Conservation (phyloP, 1,284 basidiomycete species). For the Rhodotorula glutinis region DNA sequence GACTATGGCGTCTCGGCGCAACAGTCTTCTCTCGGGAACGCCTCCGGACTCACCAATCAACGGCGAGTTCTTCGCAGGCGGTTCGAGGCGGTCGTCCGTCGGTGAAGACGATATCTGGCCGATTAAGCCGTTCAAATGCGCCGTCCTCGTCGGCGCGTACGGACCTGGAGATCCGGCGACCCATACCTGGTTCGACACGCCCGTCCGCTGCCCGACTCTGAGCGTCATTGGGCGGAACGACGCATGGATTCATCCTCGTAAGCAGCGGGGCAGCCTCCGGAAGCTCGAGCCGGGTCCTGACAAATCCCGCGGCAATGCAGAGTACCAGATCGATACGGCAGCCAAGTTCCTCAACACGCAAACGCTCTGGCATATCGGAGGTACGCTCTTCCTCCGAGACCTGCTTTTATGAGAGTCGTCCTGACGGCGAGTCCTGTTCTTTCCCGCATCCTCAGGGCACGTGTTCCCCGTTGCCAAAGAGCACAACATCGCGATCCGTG, state of each 20-base stretch:
- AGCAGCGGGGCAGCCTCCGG: too few relatives aligned
- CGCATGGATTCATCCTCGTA: neutral
- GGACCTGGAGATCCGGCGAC: neutral
- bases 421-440: neutral
- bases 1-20: too few relatives aligned
- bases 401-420: too few relatives aligned
- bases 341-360: neutral
- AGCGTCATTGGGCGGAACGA: slow-evolving; percentile 4
- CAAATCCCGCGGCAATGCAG: neutral
- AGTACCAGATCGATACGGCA: slow-evolving; percentile 1
- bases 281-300: too few relatives aligned
- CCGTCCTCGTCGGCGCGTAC: neutral
- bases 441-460: neutral
- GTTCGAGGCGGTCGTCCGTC: neutral
- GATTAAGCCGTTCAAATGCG: slow-evolving; percentile 7
- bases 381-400: neutral
- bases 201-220: neutral
- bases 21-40: neutral
- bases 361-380: slow-evolving; percentile 2
- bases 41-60: neutral
- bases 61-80: neutral
- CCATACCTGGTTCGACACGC: slow-evolving; percentile 1
- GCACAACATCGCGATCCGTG: slow-evolving; percentile 4
- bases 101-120: slow-evolving; percentile 2
- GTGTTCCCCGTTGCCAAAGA: neutral